Base-by-base conservation (phyloP, 257 asterid species). In the Osmanthus fragrans region DNA sequence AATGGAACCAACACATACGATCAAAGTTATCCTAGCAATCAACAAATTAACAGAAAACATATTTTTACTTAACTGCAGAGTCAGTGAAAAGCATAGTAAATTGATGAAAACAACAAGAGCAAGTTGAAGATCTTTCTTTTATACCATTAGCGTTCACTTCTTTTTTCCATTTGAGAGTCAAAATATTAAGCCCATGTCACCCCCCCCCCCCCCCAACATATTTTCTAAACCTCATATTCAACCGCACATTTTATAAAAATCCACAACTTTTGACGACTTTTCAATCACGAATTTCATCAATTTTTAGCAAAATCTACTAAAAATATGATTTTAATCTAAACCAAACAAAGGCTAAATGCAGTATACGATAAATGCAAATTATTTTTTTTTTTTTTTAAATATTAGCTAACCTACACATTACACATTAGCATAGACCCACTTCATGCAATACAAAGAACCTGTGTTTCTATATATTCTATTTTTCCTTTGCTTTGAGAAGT, bases 1-100 rank as follows among this genome's bases (percentile, higher is more conserved):
- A 93, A 88, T 79, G 79, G 71, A 80, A 81, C 73, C 65, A 79
- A 79, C 81, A 25, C 27, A 10, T 21, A 25, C 3, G 33, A 21
- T 23, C 16, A 25, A 25, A 2, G 32, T 2, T 60, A 60, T 23
- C 16, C 6, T 60, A 8, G 32, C 13, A 60, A 60, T 15, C n/a
- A 25, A 8, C 25, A 60, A 25, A 58, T 7, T 27, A 23, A 37
- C 8, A 71, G 27, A 63, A 29, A 19, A 51, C 42, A 85, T 70
- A 70, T 73, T 80, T 71, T 21, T 65, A 37, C 25, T 67, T 7
- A 37, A 25, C 7, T 5, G 65, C n/a, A 0, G 18, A 23, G 15
- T 58, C 30, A 9, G 67, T 15, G 13, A 58, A 58, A 21, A 58
- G 30, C 67, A 56, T 19, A 56, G 25, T 21, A 56, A n/a, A n/a